Evolutionary conservation across 495 filamentous ascomycete species (phyloP).

Genomic region (Stereocaulon alpinum): DNA sequence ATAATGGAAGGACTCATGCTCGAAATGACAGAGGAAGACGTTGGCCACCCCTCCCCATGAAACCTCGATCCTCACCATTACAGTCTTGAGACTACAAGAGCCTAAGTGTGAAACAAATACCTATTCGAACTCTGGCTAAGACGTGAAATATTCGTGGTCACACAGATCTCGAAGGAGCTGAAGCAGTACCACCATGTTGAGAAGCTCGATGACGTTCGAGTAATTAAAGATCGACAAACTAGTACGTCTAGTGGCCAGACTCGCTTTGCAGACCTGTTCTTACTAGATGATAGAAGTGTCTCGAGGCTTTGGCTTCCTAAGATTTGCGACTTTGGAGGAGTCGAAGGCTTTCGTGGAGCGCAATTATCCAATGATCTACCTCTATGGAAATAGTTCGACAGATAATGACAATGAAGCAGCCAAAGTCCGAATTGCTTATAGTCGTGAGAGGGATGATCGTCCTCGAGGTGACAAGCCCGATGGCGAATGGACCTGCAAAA

Average conservation of each 20-base stretch:
- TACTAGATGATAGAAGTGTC: constrained; percentile 39
- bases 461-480: constrained; percentile 41
- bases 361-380: constrained; percentile 52
- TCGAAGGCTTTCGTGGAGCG: constrained; percentile 56
- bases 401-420: constrained; percentile 42
- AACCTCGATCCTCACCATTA: constrained; percentile 1
- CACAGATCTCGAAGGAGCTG: constrained; percentile 55
- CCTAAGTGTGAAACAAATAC: constrained; percentile 17
- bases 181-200: constrained; percentile 47
- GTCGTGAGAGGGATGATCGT: constrained; percentile 47
- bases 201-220: constrained; percentile 50
- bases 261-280: constrained; percentile 5
- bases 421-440: constrained; percentile 49
- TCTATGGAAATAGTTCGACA: constrained; percentile 40
- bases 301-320: constrained; percentile 56
- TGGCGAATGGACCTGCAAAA: constrained; percentile 68
- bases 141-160: constrained; percentile 29
- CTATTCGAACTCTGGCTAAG: constrained; percentile 37
- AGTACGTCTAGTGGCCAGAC: constrained; percentile 34
- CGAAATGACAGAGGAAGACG: constrained; percentile 53
- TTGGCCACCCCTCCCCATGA: constrained; percentile 34
- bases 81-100: constrained; percentile 13
- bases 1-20: constrained; percentile 52
- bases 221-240: constrained; percentile 58
- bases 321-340: constrained; percentile 48